phyloP scores from a whole-genome alignment of 768 basidiomycete species.

The Boletus sp. region DNA sequence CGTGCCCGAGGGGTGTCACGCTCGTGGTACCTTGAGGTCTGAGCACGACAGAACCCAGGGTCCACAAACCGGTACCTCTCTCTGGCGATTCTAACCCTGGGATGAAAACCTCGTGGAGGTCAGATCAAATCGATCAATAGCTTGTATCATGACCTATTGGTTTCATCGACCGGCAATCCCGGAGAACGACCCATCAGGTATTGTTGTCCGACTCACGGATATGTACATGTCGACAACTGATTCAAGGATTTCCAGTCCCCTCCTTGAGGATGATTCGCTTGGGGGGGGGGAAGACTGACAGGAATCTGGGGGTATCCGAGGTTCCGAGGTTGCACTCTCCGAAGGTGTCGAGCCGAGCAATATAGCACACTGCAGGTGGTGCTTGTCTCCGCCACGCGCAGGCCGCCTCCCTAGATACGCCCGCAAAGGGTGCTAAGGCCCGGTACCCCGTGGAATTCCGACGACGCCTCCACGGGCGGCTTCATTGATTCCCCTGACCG shows the following conservation, averaged over 20 bases:
- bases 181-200: constrained; percentile 7
- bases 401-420: neutral
- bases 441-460: constrained; percentile 29
- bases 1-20: neutral
- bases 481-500: constrained; percentile 1
- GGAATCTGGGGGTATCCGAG: neutral
- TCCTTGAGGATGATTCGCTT: neutral
- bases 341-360: neutral
- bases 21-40: neutral
- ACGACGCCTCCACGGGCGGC: constrained; percentile 7
- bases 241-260: neutral
- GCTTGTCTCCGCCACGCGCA: constrained; percentile 1
- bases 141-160: neutral
- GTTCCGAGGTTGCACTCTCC: neutral
- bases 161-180: constrained; percentile 11
- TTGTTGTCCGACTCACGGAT: constrained; percentile 10
- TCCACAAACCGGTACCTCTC: constrained; percentile 1
- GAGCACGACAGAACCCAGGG: too few relatives aligned
- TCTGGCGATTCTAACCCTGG: constrained; percentile 8
- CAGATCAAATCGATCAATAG: neutral
- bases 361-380: neutral
- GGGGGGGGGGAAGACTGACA: neutral
- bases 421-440: too few relatives aligned
- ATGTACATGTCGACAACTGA: neutral
- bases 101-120: neutral